phyloP scores from a whole-genome alignment of 306 rosid genomes.

The Citrullus amarus region DNA sequence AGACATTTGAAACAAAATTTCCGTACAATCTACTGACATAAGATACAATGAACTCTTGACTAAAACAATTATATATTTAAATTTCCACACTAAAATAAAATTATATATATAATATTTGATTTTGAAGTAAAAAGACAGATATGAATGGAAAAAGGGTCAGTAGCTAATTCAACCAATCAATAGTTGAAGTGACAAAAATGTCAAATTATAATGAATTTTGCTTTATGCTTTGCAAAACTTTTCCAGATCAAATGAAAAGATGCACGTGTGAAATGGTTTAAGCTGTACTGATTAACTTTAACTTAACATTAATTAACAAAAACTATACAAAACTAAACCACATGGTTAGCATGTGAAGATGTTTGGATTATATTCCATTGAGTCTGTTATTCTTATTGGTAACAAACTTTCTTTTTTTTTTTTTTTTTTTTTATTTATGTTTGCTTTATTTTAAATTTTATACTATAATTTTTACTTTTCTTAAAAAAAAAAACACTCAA shows the following conservation, averaged over 20 bases:
- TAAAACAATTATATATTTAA: too few relatives aligned
- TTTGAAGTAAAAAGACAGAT: too few relatives aligned
- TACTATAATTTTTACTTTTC: too few relatives aligned
- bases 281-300: not conserved
- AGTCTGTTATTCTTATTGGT: too few relatives aligned
- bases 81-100: too few relatives aligned
- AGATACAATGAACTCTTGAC: too few relatives aligned
- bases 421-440: too few relatives aligned
- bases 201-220: not conserved
- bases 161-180: not conserved
- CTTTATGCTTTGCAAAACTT: not conserved
- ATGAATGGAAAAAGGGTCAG: not conserved
- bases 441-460: too few relatives aligned
- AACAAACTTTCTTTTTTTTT: too few relatives aligned
- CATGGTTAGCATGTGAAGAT: conserved; percentile 6
- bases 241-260: not conserved
- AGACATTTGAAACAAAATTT: too few relatives aligned
- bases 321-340: not conserved
- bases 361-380: not conserved
- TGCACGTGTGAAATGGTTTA: not conserved
- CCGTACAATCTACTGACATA: too few relatives aligned
- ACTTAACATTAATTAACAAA: not conserved
- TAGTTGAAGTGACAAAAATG: not conserved
- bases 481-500: too few relatives aligned
- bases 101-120: not conserved